Evolutionary conservation across 306 rosid genomes (phyloP).

Genomic region (Sicyos edulis): DNA sequence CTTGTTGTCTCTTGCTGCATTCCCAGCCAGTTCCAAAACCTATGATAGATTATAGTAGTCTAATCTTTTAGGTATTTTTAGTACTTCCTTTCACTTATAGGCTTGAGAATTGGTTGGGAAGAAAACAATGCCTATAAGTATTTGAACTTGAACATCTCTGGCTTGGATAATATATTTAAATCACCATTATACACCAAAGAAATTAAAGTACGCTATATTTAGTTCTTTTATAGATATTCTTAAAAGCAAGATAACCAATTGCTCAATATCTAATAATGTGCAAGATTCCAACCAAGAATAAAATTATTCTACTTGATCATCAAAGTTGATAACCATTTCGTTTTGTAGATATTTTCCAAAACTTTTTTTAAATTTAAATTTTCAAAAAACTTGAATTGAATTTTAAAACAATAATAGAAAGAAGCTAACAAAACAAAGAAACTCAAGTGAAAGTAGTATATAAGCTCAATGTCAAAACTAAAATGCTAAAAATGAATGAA

Average conservation of each 20-base stretch:
- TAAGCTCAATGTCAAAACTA: no score
- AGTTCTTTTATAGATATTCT: background rate
- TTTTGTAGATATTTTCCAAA: no score
- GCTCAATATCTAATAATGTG: background rate
- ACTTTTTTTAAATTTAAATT: no score
- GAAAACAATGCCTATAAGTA: background rate
- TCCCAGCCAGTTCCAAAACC: constrained; percentile 54
- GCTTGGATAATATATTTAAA: background rate
- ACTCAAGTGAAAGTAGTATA: no score
- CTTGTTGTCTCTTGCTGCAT: constrained; percentile 50
- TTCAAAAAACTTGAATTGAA: no score
- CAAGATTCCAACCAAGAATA: background rate
- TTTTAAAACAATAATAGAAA: no score
- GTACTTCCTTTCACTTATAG: background rate
- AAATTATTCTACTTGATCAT: background rate
- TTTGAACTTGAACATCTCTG: no score
- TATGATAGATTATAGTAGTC: background rate
- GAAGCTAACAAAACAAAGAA: no score
- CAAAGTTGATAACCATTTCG: background rate
- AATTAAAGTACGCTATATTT: background rate
- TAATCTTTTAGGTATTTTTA: background rate
- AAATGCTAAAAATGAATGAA: no score
- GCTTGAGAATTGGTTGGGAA: background rate
- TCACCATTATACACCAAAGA: background rate
- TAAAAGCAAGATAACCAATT: background rate